Evolutionary conservation across 495 filamentous ascomycete species (phyloP).

Genomic region (Clohesyomyces aquaticus): DNA sequence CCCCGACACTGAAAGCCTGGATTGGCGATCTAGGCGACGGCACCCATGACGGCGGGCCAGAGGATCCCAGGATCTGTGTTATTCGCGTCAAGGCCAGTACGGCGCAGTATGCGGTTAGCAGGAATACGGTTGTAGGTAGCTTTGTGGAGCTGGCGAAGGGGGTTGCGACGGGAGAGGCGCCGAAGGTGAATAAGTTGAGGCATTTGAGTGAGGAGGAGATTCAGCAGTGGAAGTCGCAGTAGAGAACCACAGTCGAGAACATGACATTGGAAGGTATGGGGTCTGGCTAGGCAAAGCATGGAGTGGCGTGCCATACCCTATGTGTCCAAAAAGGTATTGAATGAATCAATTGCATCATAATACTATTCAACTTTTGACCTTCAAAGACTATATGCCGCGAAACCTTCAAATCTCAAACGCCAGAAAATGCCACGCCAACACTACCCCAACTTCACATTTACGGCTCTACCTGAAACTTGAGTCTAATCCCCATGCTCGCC

Average conservation of each 20-base stretch:
- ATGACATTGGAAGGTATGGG: too few relatives aligned
- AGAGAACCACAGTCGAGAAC: too few relatives aligned
- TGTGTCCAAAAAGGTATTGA: too few relatives aligned
- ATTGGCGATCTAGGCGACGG: constrained; percentile 89
- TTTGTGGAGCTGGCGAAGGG: constrained; percentile 76
- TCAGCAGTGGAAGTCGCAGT: constrained; percentile 43
- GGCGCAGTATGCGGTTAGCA: constrained; percentile 63
- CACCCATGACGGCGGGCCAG: constrained; percentile 76
- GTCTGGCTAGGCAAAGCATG: too few relatives aligned
- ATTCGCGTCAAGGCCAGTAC: constrained; percentile 68
- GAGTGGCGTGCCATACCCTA: too few relatives aligned
- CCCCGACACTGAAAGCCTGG: constrained; percentile 77
- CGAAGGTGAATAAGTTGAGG: constrained; percentile 75
- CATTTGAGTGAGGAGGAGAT: constrained; percentile 74
- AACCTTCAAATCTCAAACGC: not conserved
- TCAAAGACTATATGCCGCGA: constrained; percentile 7
- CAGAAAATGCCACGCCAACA: constrained; percentile 7
- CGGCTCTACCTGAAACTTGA: constrained; percentile 82
- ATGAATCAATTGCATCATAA: too few relatives aligned
- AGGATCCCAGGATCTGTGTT: constrained; percentile 78
- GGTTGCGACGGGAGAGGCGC: constrained; percentile 69
- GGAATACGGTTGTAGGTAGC: constrained; percentile 59
- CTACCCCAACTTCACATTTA: constrained; percentile 27
- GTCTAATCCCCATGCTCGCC: constrained; percentile 86
- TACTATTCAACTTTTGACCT: constrained; percentile 11